These are phyloP conservation scores for Luzula sylvatica DNA, from an alignment of 176 grass and related monocot species.

Conservation along the genomic window DNA sequence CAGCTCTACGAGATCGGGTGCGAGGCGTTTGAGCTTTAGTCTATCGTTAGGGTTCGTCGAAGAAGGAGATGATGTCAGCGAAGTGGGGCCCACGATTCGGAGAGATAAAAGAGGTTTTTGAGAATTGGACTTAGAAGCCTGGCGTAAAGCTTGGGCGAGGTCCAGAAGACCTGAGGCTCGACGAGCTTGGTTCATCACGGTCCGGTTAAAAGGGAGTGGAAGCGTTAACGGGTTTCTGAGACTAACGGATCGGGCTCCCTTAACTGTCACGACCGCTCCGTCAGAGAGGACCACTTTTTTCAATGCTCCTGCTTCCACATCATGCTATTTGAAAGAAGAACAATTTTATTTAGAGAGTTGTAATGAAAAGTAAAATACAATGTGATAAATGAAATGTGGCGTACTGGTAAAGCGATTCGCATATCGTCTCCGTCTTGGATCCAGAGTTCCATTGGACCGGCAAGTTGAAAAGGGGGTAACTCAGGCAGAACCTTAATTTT, in stretches of 20 bases:
- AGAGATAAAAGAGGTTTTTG: slow-evolving; percentile 76
- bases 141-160: slow-evolving; percentile 54
- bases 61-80: slow-evolving; percentile 55
- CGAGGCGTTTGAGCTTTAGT: slow-evolving; percentile 72
- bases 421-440: slow-evolving; percentile 79
- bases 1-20: slow-evolving; percentile 63
- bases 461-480: slow-evolving; percentile 67
- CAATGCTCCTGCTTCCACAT: slow-evolving; percentile 77
- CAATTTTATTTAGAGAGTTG: too few species aligned
- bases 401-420: slow-evolving; percentile 73
- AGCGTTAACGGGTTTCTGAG: slow-evolving; percentile 62
- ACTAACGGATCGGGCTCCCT: slow-evolving; percentile 72
- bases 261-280: slow-evolving; percentile 78
- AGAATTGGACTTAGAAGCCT: slow-evolving; percentile 28
- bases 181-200: slow-evolving; percentile 30
- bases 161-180: slow-evolving; percentile 43
- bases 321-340: slow-evolving; percentile 46
- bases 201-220: slow-evolving; percentile 73
- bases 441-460: slow-evolving; percentile 84
- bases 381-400: not conserved
- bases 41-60: slow-evolving; percentile 40
- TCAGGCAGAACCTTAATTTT: slow-evolving; percentile 23
- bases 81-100: slow-evolving; percentile 59
- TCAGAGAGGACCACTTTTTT: slow-evolving; percentile 92
- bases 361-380: not conserved